Evolutionary conservation across 106 monocot genomes (phyloP).

Genomic region (Ottelia alismoides): DNA sequence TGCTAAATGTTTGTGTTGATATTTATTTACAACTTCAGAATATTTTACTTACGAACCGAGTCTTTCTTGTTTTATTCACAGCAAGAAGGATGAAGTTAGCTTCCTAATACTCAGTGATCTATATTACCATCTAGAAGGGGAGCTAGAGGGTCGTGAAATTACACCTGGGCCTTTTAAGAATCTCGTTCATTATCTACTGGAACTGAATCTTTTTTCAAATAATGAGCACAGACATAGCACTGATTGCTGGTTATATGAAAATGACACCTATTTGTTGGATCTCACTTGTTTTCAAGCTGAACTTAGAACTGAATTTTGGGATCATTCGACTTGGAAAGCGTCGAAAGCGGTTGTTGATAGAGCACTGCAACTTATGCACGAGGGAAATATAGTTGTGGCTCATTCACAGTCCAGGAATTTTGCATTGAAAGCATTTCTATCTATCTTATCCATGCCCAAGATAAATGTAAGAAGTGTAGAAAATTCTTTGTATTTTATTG

Average conservation of each 20-base stretch:
- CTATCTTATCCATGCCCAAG: slow-evolving; percentile 26
- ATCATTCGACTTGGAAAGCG: slow-evolving; percentile 39
- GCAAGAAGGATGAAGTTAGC: slow-evolving; percentile 32
- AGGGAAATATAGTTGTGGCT: slow-evolving; percentile 41
- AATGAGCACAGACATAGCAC: slow-evolving; percentile 6
- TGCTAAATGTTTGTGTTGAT: background rate
- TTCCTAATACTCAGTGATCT: slow-evolving; percentile 61
- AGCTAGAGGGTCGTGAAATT: slow-evolving; percentile 73
- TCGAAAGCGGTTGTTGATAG: slow-evolving; percentile 45
- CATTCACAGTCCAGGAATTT: slow-evolving; percentile 37
- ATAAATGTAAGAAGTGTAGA: slow-evolving; percentile 53
- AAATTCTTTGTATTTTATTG: no score
- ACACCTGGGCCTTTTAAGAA: slow-evolving; percentile 63
- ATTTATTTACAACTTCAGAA: background rate
- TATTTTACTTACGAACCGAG: slow-evolving; percentile 1
- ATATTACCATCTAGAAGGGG: slow-evolving; percentile 64
- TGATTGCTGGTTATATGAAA: slow-evolving; percentile 4
- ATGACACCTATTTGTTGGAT: slow-evolving; percentile 33
- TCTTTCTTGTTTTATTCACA: slow-evolving; percentile 17
- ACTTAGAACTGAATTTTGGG: slow-evolving; percentile 57
- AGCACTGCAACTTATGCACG: slow-evolving; percentile 49
- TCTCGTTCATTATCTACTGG: slow-evolving; percentile 41
- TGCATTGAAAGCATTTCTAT: slow-evolving; percentile 39
- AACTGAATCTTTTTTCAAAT: slow-evolving; percentile 36
- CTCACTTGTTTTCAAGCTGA: slow-evolving; percentile 25